Percentiles rank a stretch among this genome's conserved stretches.
Evolutionary conservation across 164 flowering plant genomes (phyloP).

Genomic region (Buxus sempervirens): DNA sequence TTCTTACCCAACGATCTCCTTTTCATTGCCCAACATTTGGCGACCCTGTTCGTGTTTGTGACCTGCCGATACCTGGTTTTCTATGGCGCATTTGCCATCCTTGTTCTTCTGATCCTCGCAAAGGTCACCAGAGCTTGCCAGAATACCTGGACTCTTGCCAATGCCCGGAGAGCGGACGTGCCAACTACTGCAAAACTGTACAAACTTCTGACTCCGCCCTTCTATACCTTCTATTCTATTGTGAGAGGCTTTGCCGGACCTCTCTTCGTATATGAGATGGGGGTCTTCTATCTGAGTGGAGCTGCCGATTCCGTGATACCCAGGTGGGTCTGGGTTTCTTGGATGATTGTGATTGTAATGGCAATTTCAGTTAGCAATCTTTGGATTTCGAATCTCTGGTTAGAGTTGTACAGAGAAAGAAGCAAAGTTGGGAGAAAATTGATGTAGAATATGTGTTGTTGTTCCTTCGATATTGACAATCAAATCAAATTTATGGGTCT

Average conservation of each 20-base stretch:
- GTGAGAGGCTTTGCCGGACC: slow-evolving; percentile 41
- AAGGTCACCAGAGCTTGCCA: no score
- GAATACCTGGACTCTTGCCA: slow-evolving; percentile 82
- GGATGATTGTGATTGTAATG: no score
- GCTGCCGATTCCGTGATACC: slow-evolving; percentile 55
- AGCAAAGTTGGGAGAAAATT: no score
- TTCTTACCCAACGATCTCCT: no score
- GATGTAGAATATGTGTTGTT: no score
- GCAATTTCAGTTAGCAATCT: no score
- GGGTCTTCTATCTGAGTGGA: slow-evolving; percentile 49
- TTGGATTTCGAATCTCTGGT: no score
- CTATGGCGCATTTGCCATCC: slow-evolving; percentile 45
- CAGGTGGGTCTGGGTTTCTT: slow-evolving; percentile 44
- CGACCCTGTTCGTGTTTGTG: no score
- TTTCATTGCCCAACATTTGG: no score
- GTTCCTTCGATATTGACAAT: no score
- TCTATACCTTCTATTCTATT: slow-evolving; percentile 50
- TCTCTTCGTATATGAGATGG: slow-evolving; percentile 58
- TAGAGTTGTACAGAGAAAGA: neutral
- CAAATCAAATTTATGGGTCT: no score
- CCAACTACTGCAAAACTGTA: slow-evolving; percentile 44
- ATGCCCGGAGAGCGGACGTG: slow-evolving; percentile 36
- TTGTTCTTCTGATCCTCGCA: no score
- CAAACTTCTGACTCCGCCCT: slow-evolving; percentile 52
- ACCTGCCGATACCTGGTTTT: slow-evolving; percentile 63